Evolutionary conservation across 805 yeast genomes (phyloP), one percentile per base, ranked within the genome.

Genomic region (Kazachstania psychrophila): DNA sequence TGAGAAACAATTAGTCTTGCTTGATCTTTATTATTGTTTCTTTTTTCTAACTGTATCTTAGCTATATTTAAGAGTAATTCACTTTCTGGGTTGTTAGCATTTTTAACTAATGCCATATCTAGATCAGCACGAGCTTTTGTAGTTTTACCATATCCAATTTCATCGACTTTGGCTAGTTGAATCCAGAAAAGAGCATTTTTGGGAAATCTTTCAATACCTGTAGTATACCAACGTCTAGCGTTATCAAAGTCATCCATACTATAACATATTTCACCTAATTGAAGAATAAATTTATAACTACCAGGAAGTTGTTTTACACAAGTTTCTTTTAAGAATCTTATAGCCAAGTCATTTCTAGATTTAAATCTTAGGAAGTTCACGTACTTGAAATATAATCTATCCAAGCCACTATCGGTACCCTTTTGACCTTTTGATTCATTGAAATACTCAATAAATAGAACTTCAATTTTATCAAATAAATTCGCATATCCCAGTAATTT

Each of bases 41-140:
- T 41, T 23, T 58, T 50, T 51, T 88, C 96, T 27, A 87, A 58
- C 16, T 63, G 47, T 12, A 82, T 65, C 44, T 74, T 72, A 14
- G 70, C 78, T 6, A 66, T 47, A 77, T 84, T 77, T 2, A 88
- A 46, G n/a, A 40, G 35, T 22, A 73, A 82, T 23, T 28, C 29
- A 24, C 17, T 23, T 6, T 17, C 14, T 8, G 11, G n/a, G 26
- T 60, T 60, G 5, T 59, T 49, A 0, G 78, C 73, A 38, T 69
- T 72, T 18, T 64, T 62, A 12, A 75, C 44, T 6, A 82, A 53
- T 0, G 82, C 92, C 18, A 74, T 61, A 46, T 86, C 96, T 16
- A 87, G 58, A 1, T 71, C 64, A 0, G 95, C 77, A 41, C 95
- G 70, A 0, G 94, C 86, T 40, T 73, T 65, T 3, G 77, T 69